A percentile compares a stretch with the other conserved stretches of the same genome.
These are phyloP conservation scores for Penicillium crystallinum DNA, from an alignment of 495 filamentous ascomycete species.

Conservation along the genomic window DNA sequence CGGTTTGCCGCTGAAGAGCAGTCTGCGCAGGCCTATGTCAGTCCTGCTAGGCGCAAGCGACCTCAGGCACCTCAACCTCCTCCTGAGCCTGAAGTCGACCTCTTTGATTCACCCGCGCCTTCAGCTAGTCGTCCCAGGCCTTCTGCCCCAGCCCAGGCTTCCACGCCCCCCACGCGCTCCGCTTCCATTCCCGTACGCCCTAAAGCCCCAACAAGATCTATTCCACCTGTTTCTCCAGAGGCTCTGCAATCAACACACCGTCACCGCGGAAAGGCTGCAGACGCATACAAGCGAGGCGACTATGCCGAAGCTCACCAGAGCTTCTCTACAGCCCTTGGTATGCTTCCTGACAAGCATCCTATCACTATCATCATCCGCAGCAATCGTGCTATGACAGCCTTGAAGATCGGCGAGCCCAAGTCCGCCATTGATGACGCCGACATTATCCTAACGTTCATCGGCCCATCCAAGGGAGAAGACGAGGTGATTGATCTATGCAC, in stretches of 20 bases:
- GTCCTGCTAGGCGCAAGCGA: conserved; percentile 77
- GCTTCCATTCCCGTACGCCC: conserved; percentile 41
- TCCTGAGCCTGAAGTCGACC: conserved; percentile 49
- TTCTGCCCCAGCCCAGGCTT: conserved; percentile 26
- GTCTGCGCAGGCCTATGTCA: conserved; percentile 78
- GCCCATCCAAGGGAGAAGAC: conserved; percentile 65
- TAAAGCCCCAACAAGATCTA: conserved; percentile 52
- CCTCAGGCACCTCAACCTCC: conserved; percentile 41
- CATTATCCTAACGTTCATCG: conserved; percentile 72
- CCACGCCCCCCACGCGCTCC: conserved; percentile 21
- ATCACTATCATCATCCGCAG: conserved; percentile 79
- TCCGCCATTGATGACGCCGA: conserved; percentile 79
- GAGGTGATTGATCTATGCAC: conserved; percentile 70
- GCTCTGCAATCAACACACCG: conserved; percentile 66
- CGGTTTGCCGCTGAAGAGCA: conserved; percentile 76
- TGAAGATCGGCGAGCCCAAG: conserved; percentile 88
- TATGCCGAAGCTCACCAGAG: conserved; percentile 77
- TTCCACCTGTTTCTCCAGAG: conserved; percentile 62
- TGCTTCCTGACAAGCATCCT: conserved; percentile 75
- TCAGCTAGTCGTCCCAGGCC: conserved; percentile 26
- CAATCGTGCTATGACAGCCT: conserved; percentile 83
- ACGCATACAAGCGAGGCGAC: conserved; percentile 90
- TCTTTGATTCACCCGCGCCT: conserved; percentile 48
- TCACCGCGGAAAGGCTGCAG: conserved; percentile 73
- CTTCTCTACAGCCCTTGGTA: conserved; percentile 70